These are phyloP conservation scores for Raphanus sativus DNA, from an alignment of 345 rosid genomes.

Conservation along the genomic window DNA sequence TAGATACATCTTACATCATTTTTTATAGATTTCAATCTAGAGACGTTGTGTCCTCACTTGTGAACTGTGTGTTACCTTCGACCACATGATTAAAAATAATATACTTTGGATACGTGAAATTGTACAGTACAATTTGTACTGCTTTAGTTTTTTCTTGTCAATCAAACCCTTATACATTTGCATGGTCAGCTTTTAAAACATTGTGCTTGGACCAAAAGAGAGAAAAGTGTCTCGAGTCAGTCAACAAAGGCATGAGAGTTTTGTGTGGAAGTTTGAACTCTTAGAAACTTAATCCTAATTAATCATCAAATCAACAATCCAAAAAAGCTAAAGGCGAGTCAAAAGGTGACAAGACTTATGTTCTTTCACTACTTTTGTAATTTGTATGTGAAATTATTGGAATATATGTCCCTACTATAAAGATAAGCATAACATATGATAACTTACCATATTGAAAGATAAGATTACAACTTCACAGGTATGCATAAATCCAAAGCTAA, in stretches of 20 bases:
- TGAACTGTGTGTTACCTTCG: neutral
- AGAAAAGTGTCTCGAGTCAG: conserved; percentile 26
- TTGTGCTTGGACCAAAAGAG: conserved; percentile 18
- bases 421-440: neutral
- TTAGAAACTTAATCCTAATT: conserved; percentile 13
- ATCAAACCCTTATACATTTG: conserved; percentile 18
- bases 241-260: conserved; percentile 33
- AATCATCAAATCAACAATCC: conserved; percentile 5
- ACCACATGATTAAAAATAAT: neutral
- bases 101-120: neutral
- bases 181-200: conserved; percentile 22
- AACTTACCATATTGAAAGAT: neutral
- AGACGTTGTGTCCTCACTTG: neutral
- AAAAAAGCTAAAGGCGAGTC: conserved; percentile 8
- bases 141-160: neutral
- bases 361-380: neutral
- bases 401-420: neutral
- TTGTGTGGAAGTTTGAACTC: conserved; percentile 34
- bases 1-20: neutral
- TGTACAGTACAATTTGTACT: neutral
- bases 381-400: neutral
- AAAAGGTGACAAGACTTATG: conserved; percentile 10
- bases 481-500: conserved; percentile 8
- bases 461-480: conserved; percentile 4
- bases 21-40: neutral